These are phyloP conservation scores for Solioccasus polychromus DNA, from an alignment of 768 basidiomycete genomes.

Conservation along the genomic window DNA sequence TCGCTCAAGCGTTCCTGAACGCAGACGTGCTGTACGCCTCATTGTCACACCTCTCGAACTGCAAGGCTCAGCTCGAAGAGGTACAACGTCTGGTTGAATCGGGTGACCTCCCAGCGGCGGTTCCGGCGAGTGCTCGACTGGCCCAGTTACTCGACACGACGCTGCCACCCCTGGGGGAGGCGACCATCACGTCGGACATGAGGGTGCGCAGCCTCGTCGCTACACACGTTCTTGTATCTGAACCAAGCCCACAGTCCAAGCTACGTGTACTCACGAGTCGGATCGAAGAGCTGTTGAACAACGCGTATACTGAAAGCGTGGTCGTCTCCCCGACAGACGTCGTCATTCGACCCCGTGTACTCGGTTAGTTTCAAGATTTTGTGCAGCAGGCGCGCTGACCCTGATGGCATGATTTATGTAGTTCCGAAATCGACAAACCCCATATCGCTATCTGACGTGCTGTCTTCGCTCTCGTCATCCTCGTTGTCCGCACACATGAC, in stretches of 20 bases:
- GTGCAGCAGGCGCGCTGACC: not conserved
- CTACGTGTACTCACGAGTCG: constrained; percentile 54
- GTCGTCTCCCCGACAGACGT: constrained; percentile 48
- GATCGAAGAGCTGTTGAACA: constrained; percentile 67
- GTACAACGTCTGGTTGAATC: constrained; percentile 46
- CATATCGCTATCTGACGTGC: constrained; percentile 50
- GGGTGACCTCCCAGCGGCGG: constrained; percentile 66
- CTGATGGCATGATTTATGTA: constrained; percentile 26
- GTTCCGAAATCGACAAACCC: constrained; percentile 55
- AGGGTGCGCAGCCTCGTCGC: constrained; percentile 45
- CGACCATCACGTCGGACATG: constrained; percentile 52
- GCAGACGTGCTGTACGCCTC: constrained; percentile 48
- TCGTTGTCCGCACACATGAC: constrained; percentile 56
- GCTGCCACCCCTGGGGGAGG: constrained; percentile 49
- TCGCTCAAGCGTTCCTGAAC: constrained; percentile 63
- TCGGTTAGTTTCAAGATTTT: constrained; percentile 40
- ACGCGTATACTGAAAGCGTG: constrained; percentile 63
- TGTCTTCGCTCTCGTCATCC: constrained; percentile 55
- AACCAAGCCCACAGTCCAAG: constrained; percentile 41
- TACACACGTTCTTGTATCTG: not conserved
- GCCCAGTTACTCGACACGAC: constrained; percentile 43
- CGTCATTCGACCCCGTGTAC: constrained; percentile 49
- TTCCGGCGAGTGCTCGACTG: constrained; percentile 41
- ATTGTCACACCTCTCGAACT: constrained; percentile 54
- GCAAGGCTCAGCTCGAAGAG: constrained; percentile 43